A percentile compares a stretch with the other conserved stretches of the same genome.
phyloP scores from a whole-genome alignment of 1,139 yeast genomes.

The Suhomyces bokatorum region DNA sequence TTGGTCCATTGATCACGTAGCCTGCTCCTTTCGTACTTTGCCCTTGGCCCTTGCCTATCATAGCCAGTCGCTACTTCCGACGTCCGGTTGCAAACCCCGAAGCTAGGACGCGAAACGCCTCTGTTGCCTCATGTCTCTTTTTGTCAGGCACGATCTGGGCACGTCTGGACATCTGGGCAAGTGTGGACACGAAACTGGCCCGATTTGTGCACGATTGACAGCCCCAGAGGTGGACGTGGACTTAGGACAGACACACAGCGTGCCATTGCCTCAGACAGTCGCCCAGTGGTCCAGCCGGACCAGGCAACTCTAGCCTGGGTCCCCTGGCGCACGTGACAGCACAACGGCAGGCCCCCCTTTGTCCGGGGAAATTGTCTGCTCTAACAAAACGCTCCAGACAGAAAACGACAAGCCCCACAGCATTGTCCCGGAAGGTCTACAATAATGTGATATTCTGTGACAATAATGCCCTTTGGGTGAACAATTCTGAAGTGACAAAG shows the following conservation, averaged over 20 bases:
- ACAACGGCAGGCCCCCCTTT: background rate
- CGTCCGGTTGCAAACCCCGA: background rate
- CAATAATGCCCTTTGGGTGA: constrained; percentile 4
- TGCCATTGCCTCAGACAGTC: no score
- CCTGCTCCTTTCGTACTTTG: no score
- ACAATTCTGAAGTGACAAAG: constrained; percentile 8
- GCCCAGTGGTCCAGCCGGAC: no score
- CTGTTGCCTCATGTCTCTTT: background rate
- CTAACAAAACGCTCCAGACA: constrained; percentile 1
- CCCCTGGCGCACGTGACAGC: no score
- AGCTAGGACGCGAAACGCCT: background rate
- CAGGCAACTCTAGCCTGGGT: background rate
- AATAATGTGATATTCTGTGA: constrained; percentile 2
- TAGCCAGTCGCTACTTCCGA: no score
- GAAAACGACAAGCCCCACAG: constrained; percentile 2
- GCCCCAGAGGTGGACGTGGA: background rate
- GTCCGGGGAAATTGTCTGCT: background rate
- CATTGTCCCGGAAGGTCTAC: constrained; percentile 1
- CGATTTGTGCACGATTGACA: no score
- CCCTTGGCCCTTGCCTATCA: no score
- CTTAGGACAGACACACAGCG: no score
- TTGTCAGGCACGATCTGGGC: background rate
- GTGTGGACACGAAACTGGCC: background rate
- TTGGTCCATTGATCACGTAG: no score
- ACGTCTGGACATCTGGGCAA: background rate